A percentile compares a stretch with the other conserved stretches of the same genome.
phyloP scores from a whole-genome alignment of 139 green algal genomes.

The Tetradesmus obliquus region DNA sequence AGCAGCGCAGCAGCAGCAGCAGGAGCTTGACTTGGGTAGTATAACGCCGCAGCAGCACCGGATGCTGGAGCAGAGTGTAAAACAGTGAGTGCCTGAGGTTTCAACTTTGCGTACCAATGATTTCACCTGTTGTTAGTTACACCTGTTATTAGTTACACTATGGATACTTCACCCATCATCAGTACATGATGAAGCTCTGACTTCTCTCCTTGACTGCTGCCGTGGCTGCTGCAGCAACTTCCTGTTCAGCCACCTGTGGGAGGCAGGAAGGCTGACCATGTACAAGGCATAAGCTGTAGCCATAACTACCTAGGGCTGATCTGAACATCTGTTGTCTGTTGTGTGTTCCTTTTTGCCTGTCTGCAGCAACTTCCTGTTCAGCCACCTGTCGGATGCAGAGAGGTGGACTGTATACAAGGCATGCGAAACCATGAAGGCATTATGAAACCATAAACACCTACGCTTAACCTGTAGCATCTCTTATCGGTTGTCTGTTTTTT shows the following conservation, averaged over 20 bases:
- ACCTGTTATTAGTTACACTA: no score
- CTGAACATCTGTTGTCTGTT: neutral
- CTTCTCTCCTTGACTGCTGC: neutral
- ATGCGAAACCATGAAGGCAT: no score
- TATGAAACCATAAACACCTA: no score
- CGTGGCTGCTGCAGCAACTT: slow-evolving; percentile 62
- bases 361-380: slow-evolving; percentile 76
- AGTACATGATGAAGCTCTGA: no score
- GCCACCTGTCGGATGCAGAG: slow-evolving; percentile 51
- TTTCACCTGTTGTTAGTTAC: no score
- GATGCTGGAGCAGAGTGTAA: slow-evolving; percentile 37
- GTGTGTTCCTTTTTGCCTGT: neutral
- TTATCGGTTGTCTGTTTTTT: no score
- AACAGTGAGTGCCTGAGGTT: slow-evolving; percentile 2
- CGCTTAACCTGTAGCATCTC: no score
- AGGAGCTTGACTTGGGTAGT: neutral
- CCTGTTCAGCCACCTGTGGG: slow-evolving; percentile 64
- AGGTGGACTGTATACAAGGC: slow-evolving; percentile 42
- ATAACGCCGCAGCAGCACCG: neutral
- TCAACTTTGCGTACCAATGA: no score
- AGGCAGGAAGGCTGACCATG: slow-evolving; percentile 38
- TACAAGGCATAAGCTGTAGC: slow-evolving; percentile 9
- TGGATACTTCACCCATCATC: no score
- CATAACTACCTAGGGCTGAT: neutral
- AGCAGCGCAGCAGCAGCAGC: neutral